phyloP scores from a whole-genome alignment of 2,329 filamentous ascomycete species.

The Scytalidium lignicola region DNA sequence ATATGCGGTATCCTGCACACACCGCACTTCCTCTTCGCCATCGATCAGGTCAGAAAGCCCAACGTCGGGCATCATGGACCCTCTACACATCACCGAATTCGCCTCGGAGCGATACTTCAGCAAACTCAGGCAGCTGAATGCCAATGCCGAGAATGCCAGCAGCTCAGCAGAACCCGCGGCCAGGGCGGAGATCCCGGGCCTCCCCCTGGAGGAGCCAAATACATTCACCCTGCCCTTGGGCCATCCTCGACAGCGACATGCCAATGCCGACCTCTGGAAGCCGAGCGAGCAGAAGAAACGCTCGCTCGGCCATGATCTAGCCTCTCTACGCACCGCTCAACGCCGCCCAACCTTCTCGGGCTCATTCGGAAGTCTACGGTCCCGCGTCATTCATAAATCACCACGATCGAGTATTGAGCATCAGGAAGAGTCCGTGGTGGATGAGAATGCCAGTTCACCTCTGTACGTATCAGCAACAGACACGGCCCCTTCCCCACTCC shows the following conservation, averaged over 20 bases:
- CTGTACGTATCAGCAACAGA: conserved; percentile 13
- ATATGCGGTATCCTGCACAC: conserved; percentile 22
- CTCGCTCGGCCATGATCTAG: conserved; percentile 27
- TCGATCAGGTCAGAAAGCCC: conserved; percentile 24
- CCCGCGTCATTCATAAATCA: conserved; percentile 23
- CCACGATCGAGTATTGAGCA: conserved; percentile 21
- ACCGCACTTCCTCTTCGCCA: conserved; percentile 17
- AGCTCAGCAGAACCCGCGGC: conserved; percentile 23
- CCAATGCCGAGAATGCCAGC: conserved; percentile 35
- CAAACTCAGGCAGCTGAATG: conserved; percentile 51
- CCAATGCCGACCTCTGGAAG: conserved; percentile 15
- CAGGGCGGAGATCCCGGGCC: conserved; percentile 1
- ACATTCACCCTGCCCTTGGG: conserved; percentile 27
- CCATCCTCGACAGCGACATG: conserved; percentile 18
- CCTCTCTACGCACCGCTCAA: conserved; percentile 20
- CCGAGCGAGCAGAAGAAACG: conserved; percentile 28
- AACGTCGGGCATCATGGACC: conserved; percentile 45
- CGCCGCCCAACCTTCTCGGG: conserved; percentile 27
- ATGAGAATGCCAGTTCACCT: conserved; percentile 15
- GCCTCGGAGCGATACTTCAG: conserved; percentile 60
- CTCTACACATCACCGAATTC: conserved; percentile 60
- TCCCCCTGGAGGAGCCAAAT: conserved; percentile 10
- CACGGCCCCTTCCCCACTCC: neutral
- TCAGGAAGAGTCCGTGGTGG: conserved; percentile 19
- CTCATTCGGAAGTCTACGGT: conserved; percentile 25